These are phyloP conservation scores for Claviceps cyperi DNA, from an alignment of 2,329 filamentous ascomycete genomes.

Conservation along the genomic window DNA sequence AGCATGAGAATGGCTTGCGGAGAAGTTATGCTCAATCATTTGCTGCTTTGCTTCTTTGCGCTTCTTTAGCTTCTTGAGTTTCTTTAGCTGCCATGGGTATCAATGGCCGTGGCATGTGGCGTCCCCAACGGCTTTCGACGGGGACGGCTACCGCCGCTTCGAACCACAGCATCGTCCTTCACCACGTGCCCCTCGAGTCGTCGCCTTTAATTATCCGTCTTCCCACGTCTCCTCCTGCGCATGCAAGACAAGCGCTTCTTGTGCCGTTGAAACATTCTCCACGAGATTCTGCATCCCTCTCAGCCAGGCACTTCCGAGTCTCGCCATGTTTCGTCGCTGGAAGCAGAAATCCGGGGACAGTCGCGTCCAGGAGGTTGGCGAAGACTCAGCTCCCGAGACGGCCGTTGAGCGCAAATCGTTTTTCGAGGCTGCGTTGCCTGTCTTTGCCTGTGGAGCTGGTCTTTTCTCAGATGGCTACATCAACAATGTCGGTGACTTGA, in stretches of 20 bases:
- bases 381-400: slow-evolving; percentile 5
- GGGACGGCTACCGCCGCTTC: not conserved
- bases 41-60: not conserved
- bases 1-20: too few relatives aligned
- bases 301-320: too few relatives aligned
- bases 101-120: not conserved
- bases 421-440: slow-evolving; percentile 34
- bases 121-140: too few relatives aligned
- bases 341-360: not conserved
- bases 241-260: too few relatives aligned
- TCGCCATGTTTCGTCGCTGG: not conserved
- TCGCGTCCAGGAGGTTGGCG: not conserved
- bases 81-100: not conserved
- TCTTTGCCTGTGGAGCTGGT: slow-evolving; percentile 78
- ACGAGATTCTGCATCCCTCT: too few relatives aligned
- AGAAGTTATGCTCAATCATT: not conserved
- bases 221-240: not conserved
- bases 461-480: slow-evolving; percentile 87
- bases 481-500: slow-evolving; percentile 48
- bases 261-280: too few relatives aligned
- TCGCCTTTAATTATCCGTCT: not conserved
- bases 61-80: not conserved
- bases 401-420: slow-evolving; percentile 10
- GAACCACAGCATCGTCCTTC: not conserved
- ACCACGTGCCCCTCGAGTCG: not conserved